These are phyloP conservation scores for Ceratobasidium sp. DNA, from an alignment of 1,284 basidiomycete genomes.

Conservation along the genomic window DNA sequence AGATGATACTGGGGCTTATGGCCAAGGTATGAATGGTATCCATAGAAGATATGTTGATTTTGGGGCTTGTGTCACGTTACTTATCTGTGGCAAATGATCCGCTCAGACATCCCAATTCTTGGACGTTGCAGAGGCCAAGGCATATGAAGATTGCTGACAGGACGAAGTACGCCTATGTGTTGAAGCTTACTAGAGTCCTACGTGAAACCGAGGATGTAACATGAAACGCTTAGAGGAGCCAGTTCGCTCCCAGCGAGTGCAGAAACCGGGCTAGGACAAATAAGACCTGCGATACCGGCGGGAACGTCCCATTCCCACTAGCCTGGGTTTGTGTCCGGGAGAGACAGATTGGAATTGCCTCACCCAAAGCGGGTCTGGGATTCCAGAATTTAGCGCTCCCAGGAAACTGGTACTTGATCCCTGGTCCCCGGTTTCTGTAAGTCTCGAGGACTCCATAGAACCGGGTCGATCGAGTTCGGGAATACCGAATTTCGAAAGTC, in stretches of 20 bases:
- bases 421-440: neutral
- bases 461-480: conserved; percentile 12
- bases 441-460: neutral
- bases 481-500: neutral
- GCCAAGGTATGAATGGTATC: conserved; percentile 9
- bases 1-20: conserved; percentile 1
- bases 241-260: neutral
- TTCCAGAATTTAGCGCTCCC: neutral
- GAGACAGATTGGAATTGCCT: conserved; percentile 13
- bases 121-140: neutral
- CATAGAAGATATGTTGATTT: conserved; percentile 12
- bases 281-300: conserved; percentile 6
- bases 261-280: conserved; percentile 4
- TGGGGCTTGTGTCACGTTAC: conserved; percentile 20
- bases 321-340: neutral
- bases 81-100: conserved; percentile 20
- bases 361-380: neutral
- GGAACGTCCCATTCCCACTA: neutral
- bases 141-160: conserved; percentile 25
- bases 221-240: neutral
- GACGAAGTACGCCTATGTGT: conserved; percentile 6
- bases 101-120: conserved; percentile 24
- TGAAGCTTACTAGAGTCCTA: neutral
- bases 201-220: conserved; percentile 14
- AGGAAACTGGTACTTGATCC: neutral